These are phyloP conservation scores for Saccharomycopsis sp. DNA, from an alignment of 805 yeast species.

Conservation along the genomic window DNA sequence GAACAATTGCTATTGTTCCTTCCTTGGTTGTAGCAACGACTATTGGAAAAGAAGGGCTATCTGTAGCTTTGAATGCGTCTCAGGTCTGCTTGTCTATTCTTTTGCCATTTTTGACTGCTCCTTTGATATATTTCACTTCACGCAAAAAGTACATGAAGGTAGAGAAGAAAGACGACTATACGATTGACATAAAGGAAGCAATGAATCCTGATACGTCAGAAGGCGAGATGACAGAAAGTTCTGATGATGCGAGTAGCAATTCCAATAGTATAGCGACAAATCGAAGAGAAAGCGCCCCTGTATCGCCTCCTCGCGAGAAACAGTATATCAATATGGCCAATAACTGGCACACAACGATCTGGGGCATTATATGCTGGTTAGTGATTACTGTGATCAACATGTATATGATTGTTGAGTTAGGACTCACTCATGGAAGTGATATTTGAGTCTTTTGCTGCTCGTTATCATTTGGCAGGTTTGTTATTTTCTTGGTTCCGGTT, in stretches of 20 bases:
- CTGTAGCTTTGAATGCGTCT: constrained; percentile 69
- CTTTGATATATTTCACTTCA: constrained; percentile 76
- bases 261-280: too few relatives aligned
- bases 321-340: constrained; percentile 51
- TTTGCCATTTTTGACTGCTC: constrained; percentile 79
- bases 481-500: neutral
- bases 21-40: constrained; percentile 65
- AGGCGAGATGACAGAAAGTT: too few relatives aligned
- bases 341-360: constrained; percentile 44
- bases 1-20: constrained; percentile 75
- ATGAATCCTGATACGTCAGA: constrained; percentile 5
- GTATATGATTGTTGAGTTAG: constrained; percentile 46
- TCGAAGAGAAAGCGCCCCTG: too few relatives aligned
- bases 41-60: constrained; percentile 68
- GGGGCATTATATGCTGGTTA: constrained; percentile 58
- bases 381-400: constrained; percentile 62
- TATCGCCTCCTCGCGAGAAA: too few relatives aligned
- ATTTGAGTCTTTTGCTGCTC: neutral
- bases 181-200: constrained; percentile 18
- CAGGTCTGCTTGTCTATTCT: constrained; percentile 80
- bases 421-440: constrained; percentile 21
- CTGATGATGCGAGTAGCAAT: too few relatives aligned
- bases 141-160: constrained; percentile 62
- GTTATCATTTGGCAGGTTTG: neutral
- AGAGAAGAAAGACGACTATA: constrained; percentile 12